phyloP scores from a whole-genome alignment of 495 filamentous ascomycete genomes.

The Cudoniella acicularis region DNA sequence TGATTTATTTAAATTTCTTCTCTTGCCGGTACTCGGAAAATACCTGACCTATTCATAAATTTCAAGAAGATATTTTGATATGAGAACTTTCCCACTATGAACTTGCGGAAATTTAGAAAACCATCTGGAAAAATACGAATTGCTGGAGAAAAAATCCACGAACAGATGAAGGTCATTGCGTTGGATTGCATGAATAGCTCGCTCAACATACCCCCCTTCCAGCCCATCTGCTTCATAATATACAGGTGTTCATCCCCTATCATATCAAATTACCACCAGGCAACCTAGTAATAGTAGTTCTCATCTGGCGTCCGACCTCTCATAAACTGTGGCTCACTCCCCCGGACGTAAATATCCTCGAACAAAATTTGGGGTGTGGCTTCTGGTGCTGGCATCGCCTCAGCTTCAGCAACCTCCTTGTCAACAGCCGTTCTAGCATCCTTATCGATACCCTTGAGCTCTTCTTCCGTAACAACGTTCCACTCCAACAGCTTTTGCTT shows the following conservation, averaged over 20 bases:
- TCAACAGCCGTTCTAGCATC: slow-evolving; percentile 79
- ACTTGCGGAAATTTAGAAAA: too few species aligned
- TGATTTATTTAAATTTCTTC: too few species aligned
- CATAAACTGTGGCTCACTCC: slow-evolving; percentile 86
- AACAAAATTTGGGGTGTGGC: slow-evolving; percentile 73
- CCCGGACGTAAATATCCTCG: slow-evolving; percentile 96
- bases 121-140: too few species aligned
- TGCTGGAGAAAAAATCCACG: too few species aligned
- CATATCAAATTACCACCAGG: background rate
- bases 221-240: background rate
- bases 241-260: background rate
- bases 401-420: slow-evolving; percentile 84
- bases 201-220: background rate
- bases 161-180: too few species aligned
- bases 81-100: too few species aligned
- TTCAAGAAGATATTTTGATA: too few species aligned
- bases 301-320: slow-evolving; percentile 88
- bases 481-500: slow-evolving; percentile 98
- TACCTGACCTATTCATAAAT: too few species aligned
- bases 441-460: slow-evolving; percentile 94
- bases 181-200: too few species aligned
- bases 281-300: slow-evolving; percentile 75
- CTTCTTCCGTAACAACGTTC: slow-evolving; percentile 88
- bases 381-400: slow-evolving; percentile 79
- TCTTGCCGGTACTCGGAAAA: too few species aligned